Evolutionary conservation across 768 basidiomycete species (phyloP).

Genomic region (Rhizopogon vesiculosus): DNA sequence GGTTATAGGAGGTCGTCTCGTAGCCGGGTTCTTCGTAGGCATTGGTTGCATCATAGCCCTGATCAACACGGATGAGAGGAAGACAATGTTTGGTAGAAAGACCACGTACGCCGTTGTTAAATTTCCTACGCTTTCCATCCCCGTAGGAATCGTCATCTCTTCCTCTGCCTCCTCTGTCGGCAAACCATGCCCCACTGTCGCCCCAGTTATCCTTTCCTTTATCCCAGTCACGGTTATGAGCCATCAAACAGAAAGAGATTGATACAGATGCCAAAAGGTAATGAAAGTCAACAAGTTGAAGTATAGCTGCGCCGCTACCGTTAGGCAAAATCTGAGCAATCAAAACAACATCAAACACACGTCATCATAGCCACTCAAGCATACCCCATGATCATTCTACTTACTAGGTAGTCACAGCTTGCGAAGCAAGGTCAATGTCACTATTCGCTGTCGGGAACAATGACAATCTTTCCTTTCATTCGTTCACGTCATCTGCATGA

Average conservation of each 20-base stretch:
- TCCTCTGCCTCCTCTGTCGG: constrained; percentile 39
- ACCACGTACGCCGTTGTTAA: constrained; percentile 63
- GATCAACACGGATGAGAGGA: constrained; percentile 8
- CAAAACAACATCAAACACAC: background rate
- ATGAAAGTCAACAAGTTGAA: constrained; percentile 12
- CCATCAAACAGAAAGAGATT: constrained; percentile 37
- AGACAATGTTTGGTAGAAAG: background rate
- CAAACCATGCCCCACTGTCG: constrained; percentile 40
- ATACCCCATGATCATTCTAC: too few species aligned
- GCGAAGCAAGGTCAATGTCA: too few species aligned
- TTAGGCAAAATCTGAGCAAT: too few species aligned
- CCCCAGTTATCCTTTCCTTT: constrained; percentile 64
- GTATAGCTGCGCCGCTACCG: too few species aligned
- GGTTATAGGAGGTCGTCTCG: constrained; percentile 24
- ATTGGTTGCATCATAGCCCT: constrained; percentile 51
- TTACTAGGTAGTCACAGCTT: too few species aligned
- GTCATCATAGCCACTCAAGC: background rate
- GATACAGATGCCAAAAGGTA: constrained; percentile 9
- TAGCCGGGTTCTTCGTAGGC: constrained; percentile 43
- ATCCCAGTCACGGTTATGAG: constrained; percentile 86
- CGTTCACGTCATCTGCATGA: too few species aligned
- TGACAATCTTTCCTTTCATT: too few species aligned
- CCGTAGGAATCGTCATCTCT: constrained; percentile 67
- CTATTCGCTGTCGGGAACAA: too few species aligned
- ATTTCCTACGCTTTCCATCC: constrained; percentile 78